phyloP scores from a whole-genome alignment of 805 yeast genomes.

The Kuraishia molischiana region DNA sequence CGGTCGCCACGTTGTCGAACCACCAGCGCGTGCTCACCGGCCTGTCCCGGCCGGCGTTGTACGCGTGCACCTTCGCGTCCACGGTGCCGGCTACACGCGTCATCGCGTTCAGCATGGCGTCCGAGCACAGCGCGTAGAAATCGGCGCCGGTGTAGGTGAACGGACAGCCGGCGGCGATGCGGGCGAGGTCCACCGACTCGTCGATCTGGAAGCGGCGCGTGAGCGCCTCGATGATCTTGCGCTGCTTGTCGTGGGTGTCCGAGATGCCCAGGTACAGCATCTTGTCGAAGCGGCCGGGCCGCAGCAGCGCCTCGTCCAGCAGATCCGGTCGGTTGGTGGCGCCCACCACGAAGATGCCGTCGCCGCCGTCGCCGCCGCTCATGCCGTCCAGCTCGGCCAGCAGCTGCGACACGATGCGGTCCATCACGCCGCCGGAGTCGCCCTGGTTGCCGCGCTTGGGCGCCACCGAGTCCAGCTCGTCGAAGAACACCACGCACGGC shows the following conservation, averaged over 20 bases:
- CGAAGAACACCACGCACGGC: conserved; percentile 96
- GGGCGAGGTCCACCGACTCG: conserved; percentile 44
- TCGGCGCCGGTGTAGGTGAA: conserved; percentile 97
- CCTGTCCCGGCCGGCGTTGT: conserved; percentile 30
- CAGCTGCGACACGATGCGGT: conserved; percentile 90
- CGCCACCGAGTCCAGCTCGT: conserved; percentile 95
- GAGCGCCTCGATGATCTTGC: conserved; percentile 76
- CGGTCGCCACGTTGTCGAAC: conserved; percentile 75
- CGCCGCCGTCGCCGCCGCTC: conserved; percentile 70
- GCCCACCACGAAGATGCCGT: conserved; percentile 97
- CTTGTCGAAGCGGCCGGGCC: conserved; percentile 95
- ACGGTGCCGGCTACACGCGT: conserved; percentile 73
- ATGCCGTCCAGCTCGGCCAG: conserved; percentile 95
- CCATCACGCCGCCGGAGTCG: conserved; percentile 99
- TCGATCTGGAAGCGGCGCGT: conserved; percentile 71
- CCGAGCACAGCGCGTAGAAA: conserved; percentile 91
- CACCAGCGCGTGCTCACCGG: conserved; percentile 69
- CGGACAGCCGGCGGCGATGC: conserved; percentile 64
- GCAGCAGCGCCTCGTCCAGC: conserved; percentile 82
- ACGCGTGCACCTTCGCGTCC: conserved; percentile 50
- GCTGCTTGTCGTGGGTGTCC: conserved; percentile 84
- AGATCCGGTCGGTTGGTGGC: conserved; percentile 97
- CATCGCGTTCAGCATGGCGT: conserved; percentile 95
- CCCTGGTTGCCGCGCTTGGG: conserved; percentile 98
- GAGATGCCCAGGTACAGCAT: conserved; percentile 89